These are phyloP conservation scores for Aspergillus baeticus DNA, from an alignment of 495 filamentous ascomycete species.

Conservation along the genomic window DNA sequence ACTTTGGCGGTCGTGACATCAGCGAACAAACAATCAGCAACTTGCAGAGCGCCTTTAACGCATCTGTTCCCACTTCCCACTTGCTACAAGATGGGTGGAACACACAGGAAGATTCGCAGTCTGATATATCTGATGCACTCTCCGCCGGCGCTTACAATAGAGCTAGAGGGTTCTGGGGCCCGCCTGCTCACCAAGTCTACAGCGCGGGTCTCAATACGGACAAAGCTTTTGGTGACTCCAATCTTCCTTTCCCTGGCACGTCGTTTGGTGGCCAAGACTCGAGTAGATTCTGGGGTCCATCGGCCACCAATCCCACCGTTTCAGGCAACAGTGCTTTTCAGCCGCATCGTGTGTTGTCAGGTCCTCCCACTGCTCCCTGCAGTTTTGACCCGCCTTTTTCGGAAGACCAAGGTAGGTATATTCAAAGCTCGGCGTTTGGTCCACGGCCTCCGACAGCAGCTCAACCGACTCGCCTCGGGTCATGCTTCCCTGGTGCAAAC, in stretches of 20 bases:
- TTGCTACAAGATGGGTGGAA: conserved; percentile 62
- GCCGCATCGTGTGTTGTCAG: conserved; percentile 42
- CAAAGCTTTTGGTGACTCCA: conserved; percentile 27
- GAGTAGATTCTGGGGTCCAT: conserved; percentile 32
- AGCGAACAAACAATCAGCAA: conserved; percentile 54
- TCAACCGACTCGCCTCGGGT: conserved; percentile 39
- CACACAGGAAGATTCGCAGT: conserved; percentile 64
- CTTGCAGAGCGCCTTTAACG: conserved; percentile 54
- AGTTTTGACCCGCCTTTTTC: conserved; percentile 29
- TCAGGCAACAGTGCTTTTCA: conserved; percentile 22
- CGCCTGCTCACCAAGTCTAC: conserved; percentile 30
- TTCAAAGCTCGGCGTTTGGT: conserved; percentile 32
- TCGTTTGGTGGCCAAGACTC: conserved; percentile 26
- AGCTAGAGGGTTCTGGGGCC: conserved; percentile 62
- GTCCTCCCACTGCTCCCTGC: conserved; percentile 33
- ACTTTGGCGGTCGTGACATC: conserved; percentile 47
- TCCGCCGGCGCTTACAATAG: conserved; percentile 60
- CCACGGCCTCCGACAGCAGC: conserved; percentile 38
- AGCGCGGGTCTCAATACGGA: conserved; percentile 28
- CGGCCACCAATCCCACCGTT: conserved; percentile 21
- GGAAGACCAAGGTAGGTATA: conserved; percentile 32
- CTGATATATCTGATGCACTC: conserved; percentile 59
- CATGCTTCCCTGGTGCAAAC: conserved; percentile 30
- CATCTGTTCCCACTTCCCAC: conserved; percentile 47
- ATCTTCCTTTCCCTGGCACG: conserved; percentile 24